Evolutionary conservation across 441 rosid species (phyloP).

Genomic region (Syzygium syzygioides): DNA sequence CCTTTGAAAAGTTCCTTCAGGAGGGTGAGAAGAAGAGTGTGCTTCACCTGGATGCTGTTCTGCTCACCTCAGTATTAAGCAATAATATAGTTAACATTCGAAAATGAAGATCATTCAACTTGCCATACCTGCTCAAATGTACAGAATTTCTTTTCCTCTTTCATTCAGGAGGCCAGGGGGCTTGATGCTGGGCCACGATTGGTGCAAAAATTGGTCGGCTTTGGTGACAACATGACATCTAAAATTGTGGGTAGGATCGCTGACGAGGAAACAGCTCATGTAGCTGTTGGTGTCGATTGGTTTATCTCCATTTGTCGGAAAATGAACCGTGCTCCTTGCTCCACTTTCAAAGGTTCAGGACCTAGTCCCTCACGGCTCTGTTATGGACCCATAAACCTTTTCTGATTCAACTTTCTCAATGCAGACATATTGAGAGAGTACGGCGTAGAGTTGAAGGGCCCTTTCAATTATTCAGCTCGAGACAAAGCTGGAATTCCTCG

Average conservation of each 20-base stretch:
- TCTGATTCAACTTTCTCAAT: conserved; percentile 11
- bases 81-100: not conserved
- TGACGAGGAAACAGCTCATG: conserved; percentile 92
- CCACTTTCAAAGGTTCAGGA: conserved; percentile 70
- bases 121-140: not conserved
- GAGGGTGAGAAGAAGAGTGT: not conserved
- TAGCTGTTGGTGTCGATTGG: conserved; percentile 89
- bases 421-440: conserved; percentile 75
- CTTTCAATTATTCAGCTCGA: conserved; percentile 83
- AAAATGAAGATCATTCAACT: not conserved
- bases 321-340: conserved; percentile 60
- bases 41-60: not conserved
- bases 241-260: conserved; percentile 68
- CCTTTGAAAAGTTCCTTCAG: not conserved
- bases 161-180: conserved; percentile 86
- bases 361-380: not conserved
- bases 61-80: not conserved
- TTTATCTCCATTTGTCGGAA: conserved; percentile 64
- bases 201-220: conserved; percentile 68
- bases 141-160: not conserved
- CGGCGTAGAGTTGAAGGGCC: conserved; percentile 80
- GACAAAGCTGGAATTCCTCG: conserved; percentile 89
- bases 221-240: conserved; percentile 73
- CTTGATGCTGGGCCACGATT: conserved; percentile 98
- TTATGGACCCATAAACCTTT: not conserved